Evolutionary conservation across 371 early-diverging fungal species (phyloP).

Genomic region (Umbelopsis sp.): DNA sequence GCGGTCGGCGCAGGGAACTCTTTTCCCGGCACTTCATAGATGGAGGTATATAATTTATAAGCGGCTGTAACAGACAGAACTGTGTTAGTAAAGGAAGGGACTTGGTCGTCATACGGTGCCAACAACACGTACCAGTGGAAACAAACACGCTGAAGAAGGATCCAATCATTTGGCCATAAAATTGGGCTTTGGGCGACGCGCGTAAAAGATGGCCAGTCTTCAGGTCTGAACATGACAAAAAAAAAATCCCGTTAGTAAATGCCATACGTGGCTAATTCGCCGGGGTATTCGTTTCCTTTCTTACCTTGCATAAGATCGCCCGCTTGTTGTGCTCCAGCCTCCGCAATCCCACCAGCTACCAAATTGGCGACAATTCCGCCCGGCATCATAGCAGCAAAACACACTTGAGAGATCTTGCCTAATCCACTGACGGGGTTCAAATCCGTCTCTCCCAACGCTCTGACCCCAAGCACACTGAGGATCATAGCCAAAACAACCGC

Average conservation of each 20-base stretch:
- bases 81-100: not conserved
- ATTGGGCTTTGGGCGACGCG: slow-evolving; percentile 85
- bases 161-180: slow-evolving; percentile 84
- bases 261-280: too few species aligned
- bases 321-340: slow-evolving; percentile 74
- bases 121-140: slow-evolving; percentile 34
- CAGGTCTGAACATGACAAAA: slow-evolving; percentile 52
- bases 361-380: slow-evolving; percentile 78
- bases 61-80: slow-evolving; percentile 37
- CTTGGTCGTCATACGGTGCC: too few species aligned
- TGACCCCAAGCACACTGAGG: slow-evolving; percentile 65
- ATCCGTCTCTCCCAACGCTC: slow-evolving; percentile 84
- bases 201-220: slow-evolving; percentile 84
- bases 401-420: slow-evolving; percentile 84
- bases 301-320: slow-evolving; percentile 80
- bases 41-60: slow-evolving; percentile 70
- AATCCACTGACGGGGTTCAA: slow-evolving; percentile 84
- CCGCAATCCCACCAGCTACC: slow-evolving; percentile 86
- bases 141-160: slow-evolving; percentile 65
- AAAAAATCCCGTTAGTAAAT: not conserved
- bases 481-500: slow-evolving; percentile 64
- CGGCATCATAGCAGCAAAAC: slow-evolving; percentile 77
- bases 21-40: slow-evolving; percentile 75
- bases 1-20: slow-evolving; percentile 81
- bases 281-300: not conserved